A percentile compares a stretch with the other conserved stretches of the same genome.
Evolutionary conservation across 2,329 filamentous ascomycete genomes (phyloP).

Genomic region (Aspergillus sp.): DNA sequence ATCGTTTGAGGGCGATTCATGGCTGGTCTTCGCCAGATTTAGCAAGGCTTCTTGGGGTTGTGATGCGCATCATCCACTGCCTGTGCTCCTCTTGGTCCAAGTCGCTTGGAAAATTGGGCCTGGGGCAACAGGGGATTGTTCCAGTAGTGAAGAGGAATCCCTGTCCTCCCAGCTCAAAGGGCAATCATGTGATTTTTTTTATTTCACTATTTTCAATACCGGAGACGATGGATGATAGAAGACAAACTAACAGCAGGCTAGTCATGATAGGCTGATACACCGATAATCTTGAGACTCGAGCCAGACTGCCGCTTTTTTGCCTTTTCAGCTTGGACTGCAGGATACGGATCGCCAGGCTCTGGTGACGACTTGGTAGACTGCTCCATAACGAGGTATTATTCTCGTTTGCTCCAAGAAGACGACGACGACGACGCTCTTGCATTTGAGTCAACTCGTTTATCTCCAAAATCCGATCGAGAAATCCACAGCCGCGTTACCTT

Average conservation of each 20-base stretch:
- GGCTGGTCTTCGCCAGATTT: slow-evolving; percentile 1
- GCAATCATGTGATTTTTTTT: neutral
- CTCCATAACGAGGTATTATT: neutral
- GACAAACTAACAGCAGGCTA: neutral
- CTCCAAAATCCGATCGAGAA: neutral
- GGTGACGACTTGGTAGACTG: neutral
- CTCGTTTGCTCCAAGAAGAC: neutral
- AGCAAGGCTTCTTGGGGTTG: neutral
- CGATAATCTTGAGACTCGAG: neutral
- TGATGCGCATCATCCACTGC: neutral
- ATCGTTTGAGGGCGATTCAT: neutral
- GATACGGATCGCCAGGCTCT: neutral
- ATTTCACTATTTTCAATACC: neutral
- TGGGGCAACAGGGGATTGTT: neutral
- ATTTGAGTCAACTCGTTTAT: neutral
- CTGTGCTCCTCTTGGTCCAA: too few species aligned
- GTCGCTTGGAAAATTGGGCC: neutral
- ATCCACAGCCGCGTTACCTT: neutral
- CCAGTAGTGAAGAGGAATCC: neutral
- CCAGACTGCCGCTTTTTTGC: neutral
- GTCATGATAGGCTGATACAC: neutral
- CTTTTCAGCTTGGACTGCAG: neutral
- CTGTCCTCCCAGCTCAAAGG: neutral
- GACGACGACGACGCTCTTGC: neutral
- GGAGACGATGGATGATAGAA: neutral